Evolutionary conservation across 1,284 basidiomycete genomes (phyloP).

Genomic region (Ustilago crameri): DNA sequence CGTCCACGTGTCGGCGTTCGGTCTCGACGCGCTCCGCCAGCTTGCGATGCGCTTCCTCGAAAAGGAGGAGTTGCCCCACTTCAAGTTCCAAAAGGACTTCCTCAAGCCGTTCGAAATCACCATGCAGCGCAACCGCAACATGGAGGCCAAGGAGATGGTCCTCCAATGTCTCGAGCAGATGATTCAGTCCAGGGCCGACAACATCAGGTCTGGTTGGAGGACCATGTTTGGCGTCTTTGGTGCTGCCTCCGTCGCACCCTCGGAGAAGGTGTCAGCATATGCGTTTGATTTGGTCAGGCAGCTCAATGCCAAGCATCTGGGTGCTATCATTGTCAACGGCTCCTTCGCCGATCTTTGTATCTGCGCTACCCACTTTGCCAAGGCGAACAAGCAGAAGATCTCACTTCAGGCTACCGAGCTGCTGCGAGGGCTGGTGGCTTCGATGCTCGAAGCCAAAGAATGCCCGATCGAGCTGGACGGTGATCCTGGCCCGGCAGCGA

Average conservation of each 20-base stretch:
- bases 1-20: conserved; percentile 95
- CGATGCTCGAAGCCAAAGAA: conserved; percentile 76
- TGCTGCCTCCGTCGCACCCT: conserved; percentile 91
- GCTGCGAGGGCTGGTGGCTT: conserved; percentile 83
- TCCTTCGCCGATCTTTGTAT: conserved; percentile 95
- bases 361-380: conserved; percentile 98
- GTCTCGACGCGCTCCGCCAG: conserved; percentile 95
- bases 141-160: conserved; percentile 96
- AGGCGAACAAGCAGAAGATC: conserved; percentile 98
- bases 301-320: conserved; percentile 89
- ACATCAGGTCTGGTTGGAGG: conserved; percentile 97
- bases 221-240: conserved; percentile 99
- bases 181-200: conserved; percentile 93
- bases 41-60: conserved; percentile 98
- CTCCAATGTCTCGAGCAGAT: conserved; percentile 98
- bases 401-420: conserved; percentile 95
- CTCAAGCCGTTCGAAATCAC: conserved; percentile 97
- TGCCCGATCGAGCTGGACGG: conserved; percentile 51
- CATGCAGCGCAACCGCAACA: conserved; percentile 94
- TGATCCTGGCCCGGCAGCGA: conserved; percentile 54
- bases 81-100: conserved; percentile 99
- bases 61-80: conserved; percentile 97
- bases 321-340: conserved; percentile 88
- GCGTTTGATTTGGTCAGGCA: conserved; percentile 96
- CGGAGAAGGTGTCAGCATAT: conserved; percentile 90